Percentiles rank a stretch among this genome's conserved stretches.
phyloP scores from a whole-genome alignment of 805 yeast species.

The Clavispora phyllophila region DNA sequence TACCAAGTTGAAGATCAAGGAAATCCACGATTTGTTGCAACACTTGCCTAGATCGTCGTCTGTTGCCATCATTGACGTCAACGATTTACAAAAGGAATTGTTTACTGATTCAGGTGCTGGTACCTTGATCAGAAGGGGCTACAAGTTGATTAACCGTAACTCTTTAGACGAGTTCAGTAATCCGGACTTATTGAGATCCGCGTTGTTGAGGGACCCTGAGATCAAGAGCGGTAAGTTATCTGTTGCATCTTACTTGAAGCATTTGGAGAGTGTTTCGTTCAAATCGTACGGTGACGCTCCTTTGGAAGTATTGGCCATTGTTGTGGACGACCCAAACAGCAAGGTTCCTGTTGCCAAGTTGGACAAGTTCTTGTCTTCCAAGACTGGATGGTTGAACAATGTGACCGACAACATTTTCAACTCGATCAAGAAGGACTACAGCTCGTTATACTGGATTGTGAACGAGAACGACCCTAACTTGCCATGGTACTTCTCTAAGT shows the following conservation, averaged over 20 bases:
- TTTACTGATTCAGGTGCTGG: constrained; percentile 99
- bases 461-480: constrained; percentile 87
- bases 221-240: constrained; percentile 64
- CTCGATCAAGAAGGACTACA: constrained; percentile 70
- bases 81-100: constrained; percentile 92
- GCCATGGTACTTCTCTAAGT: constrained; percentile 85
- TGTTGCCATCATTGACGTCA: constrained; percentile 93
- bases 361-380: constrained; percentile 82
- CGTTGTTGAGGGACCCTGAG: constrained; percentile 71
- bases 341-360: constrained; percentile 50
- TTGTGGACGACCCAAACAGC: constrained; percentile 46
- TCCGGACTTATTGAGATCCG: constrained; percentile 72
- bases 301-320: constrained; percentile 87
- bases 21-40: constrained; percentile 89
- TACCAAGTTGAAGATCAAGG: constrained; percentile 93
- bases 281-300: constrained; percentile 94
- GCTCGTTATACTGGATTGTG: constrained; percentile 79
- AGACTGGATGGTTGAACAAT: constrained; percentile 94
- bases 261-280: constrained; percentile 57
- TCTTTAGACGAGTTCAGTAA: constrained; percentile 64
- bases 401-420: constrained; percentile 92
- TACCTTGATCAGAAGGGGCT: constrained; percentile 95
- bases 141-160: constrained; percentile 71
- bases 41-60: constrained; percentile 95
- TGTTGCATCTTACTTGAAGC: constrained; percentile 76